Conservation (phyloP, 768 basidiomycete genomes). For the Crassisporium funariophilum region DNA sequence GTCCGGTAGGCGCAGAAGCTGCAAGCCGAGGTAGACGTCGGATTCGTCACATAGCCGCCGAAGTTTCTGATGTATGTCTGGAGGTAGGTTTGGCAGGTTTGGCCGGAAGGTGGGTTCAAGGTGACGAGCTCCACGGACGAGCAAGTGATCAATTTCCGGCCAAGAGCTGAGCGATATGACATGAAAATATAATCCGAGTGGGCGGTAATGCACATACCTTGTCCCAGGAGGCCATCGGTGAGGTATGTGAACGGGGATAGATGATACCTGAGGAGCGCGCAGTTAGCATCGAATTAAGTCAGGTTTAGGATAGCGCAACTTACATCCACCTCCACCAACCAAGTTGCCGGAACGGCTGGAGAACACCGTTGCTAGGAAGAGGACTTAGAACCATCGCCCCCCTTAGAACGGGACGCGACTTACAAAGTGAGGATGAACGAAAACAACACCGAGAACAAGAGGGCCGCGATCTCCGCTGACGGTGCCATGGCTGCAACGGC, state of each 20-base stretch:
- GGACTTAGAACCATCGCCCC: conserved; percentile 9
- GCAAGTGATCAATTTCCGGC: conserved; percentile 54
- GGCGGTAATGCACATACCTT: conserved; percentile 34
- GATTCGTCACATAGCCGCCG: conserved; percentile 64
- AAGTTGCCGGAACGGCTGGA: conserved; percentile 63
- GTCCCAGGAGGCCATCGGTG: conserved; percentile 49
- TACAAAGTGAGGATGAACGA: conserved; percentile 68
- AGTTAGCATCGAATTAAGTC: too few relatives aligned
- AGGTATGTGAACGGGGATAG: conserved; percentile 55
- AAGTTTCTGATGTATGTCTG: conserved; percentile 46
- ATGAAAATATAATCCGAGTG: conserved; percentile 20
- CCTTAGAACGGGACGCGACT: conserved; percentile 24
- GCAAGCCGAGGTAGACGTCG: conserved; percentile 51
- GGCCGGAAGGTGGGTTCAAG: conserved; percentile 58
- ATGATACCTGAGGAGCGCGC: too few relatives aligned
- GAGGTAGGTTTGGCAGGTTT: conserved; percentile 58
- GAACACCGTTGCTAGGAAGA: conserved; percentile 56
- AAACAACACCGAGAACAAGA: conserved; percentile 61
- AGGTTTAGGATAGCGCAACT: too few relatives aligned
- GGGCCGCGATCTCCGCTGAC: conserved; percentile 57
- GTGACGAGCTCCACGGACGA: conserved; percentile 60
- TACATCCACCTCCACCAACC: conserved; percentile 80
- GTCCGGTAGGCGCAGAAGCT: conserved; percentile 54
- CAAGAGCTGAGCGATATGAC: conserved; percentile 49
- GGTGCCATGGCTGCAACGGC: conserved; percentile 64